These are phyloP conservation scores for Brassica carinata DNA, from an alignment of 345 rosid species.

Conservation along the genomic window DNA sequence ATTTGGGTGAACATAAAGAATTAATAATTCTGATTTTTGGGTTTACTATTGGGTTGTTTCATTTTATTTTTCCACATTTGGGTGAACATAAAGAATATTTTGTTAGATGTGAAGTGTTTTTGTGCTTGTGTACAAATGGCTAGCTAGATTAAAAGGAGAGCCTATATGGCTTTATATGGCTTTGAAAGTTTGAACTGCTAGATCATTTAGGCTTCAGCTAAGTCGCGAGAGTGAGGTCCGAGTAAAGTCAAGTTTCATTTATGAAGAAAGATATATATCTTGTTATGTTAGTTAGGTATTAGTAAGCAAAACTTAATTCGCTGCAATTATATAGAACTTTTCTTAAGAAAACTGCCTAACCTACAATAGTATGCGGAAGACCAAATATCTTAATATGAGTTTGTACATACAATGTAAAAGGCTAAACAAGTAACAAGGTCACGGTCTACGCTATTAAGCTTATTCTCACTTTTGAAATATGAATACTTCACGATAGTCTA, in stretches of 20 bases:
- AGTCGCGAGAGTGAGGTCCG: neutral
- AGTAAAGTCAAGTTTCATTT: neutral
- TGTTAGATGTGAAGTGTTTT: slow-evolving; percentile 14
- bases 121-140: neutral
- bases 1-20: slow-evolving; percentile 4
- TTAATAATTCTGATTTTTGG: neutral
- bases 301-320: neutral
- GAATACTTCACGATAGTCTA: neutral
- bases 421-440: neutral
- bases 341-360: neutral
- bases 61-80: slow-evolving; percentile 17
- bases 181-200: slow-evolving; percentile 2
- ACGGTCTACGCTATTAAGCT: neutral
- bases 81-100: slow-evolving; percentile 15
- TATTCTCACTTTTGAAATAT: too few species aligned
- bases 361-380: neutral
- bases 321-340: neutral
- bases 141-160: slow-evolving; percentile 10
- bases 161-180: neutral
- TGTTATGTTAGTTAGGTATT: neutral
- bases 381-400: neutral
- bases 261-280: neutral
- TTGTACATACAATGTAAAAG: neutral
- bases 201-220: slow-evolving; percentile 14
- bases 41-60: slow-evolving; percentile 14